A percentile compares a stretch with the other conserved stretches of the same genome.
Conservation (phyloP, 1,284 basidiomycete species). For the Sanguinoderma infundibulare region DNA sequence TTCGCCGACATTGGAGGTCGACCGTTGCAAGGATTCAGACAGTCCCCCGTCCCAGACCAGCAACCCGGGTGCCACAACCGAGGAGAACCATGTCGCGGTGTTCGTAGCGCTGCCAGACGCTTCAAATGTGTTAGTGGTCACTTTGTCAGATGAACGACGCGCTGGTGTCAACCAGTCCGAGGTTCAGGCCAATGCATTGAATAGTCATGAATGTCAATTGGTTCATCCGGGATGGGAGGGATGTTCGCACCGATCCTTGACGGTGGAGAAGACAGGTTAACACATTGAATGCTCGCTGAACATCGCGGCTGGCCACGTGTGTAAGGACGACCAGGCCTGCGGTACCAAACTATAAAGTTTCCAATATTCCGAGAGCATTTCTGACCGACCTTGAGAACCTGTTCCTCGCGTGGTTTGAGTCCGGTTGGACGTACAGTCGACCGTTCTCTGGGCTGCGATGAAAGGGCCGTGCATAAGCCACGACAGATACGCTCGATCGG, state of each 20-base stretch:
- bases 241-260: constrained; percentile 10
- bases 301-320: constrained; percentile 16
- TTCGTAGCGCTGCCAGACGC: background rate
- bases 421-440: background rate
- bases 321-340: constrained; percentile 4
- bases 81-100: background rate
- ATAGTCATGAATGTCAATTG: background rate
- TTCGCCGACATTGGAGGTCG: background rate
- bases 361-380: constrained; percentile 14
- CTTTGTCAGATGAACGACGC: background rate
- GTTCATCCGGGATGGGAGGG: constrained; percentile 7
- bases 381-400: constrained; percentile 17
- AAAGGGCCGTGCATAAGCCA: background rate
- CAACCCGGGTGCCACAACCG: background rate
- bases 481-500: constrained; percentile 1
- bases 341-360: constrained; percentile 28
- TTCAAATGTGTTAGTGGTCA: background rate
- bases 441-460: background rate
- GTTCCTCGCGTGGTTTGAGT: constrained; percentile 6
- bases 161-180: background rate
- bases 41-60: background rate
- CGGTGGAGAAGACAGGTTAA: constrained; percentile 16
- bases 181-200: background rate
- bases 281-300: constrained; percentile 15
- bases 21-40: background rate